Evolutionary conservation across 257 asterid species (phyloP).

Genomic region (Osmanthus fragrans): DNA sequence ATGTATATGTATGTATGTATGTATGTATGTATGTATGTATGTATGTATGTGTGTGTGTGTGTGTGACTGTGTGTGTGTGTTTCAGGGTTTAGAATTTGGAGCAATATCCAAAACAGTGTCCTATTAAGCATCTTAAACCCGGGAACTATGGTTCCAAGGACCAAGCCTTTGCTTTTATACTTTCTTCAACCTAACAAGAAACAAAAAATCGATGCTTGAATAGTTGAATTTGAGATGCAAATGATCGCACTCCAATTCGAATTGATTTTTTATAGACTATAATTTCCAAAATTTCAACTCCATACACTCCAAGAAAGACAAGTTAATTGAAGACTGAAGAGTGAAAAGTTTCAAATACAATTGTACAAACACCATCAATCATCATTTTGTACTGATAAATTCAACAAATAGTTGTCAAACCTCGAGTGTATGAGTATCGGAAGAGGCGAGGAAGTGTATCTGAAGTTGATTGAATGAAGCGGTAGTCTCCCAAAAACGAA

Average conservation of each 20-base stretch:
- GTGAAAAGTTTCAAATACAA: not conserved
- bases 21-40: too few relatives aligned
- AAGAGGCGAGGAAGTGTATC: constrained; percentile 49
- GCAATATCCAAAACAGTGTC: too few relatives aligned
- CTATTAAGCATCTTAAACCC: too few relatives aligned
- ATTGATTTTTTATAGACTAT: not conserved
- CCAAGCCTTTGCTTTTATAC: too few relatives aligned
- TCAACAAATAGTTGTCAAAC: constrained; percentile 27
- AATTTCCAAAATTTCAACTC: not conserved
- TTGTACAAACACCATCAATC: not conserved
- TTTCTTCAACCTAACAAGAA: not conserved
- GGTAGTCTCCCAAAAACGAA: constrained; percentile 60
- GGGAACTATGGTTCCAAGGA: too few relatives aligned
- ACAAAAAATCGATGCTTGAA: not conserved
- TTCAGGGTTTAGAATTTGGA: not conserved
- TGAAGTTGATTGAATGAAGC: constrained; percentile 45
- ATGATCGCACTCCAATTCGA: not conserved
- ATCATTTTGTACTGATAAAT: not conserved
- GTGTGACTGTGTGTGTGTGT: too few relatives aligned
- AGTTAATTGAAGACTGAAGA: constrained; percentile 1
- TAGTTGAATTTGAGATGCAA: not conserved
- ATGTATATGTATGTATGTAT: too few relatives aligned
- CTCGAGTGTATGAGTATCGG: constrained; percentile 44
- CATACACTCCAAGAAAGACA: not conserved
- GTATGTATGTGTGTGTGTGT: too few relatives aligned